Percentiles rank a stretch among this genome's conserved stretches.
These are phyloP conservation scores for Plasmodium gallinaceum DNA, from an alignment of 169 alveolate genomes.

Conservation along the genomic window DNA sequence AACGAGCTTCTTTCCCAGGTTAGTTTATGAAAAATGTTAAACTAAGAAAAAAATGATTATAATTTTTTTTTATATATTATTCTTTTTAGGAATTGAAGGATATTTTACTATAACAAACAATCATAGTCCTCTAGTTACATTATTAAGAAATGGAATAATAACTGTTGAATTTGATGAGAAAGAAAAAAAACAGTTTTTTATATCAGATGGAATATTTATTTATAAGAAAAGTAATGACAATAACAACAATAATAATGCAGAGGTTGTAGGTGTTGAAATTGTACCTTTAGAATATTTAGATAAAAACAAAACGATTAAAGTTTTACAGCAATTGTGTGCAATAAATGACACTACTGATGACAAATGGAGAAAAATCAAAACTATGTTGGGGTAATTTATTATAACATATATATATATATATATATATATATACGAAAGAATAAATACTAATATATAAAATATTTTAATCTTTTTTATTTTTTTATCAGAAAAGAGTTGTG, in stretches of 20 bases:
- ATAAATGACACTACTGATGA: constrained; percentile 76
- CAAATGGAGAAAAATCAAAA: constrained; percentile 73
- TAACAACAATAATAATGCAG: constrained; percentile 66
- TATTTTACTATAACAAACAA: constrained; percentile 73
- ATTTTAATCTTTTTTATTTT: constrained; percentile 18
- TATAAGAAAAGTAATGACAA: constrained; percentile 75
- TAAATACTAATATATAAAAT: neutral
- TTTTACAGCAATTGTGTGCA: constrained; percentile 75
- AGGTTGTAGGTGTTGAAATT: constrained; percentile 72
- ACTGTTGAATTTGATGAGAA: constrained; percentile 76
- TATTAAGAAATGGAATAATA: constrained; percentile 75
- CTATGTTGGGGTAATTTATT: constrained; percentile 52
- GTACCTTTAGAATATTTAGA: constrained; percentile 73
- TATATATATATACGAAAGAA: neutral
- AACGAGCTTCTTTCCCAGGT: constrained; percentile 77
- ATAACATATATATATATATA: neutral
- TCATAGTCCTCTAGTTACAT: constrained; percentile 67
- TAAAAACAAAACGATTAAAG: constrained; percentile 72
- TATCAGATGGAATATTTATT: constrained; percentile 75
- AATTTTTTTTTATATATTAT: neutral
- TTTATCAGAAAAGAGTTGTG: constrained; percentile 69
- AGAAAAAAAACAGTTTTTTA: constrained; percentile 72
- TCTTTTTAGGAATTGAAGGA: constrained; percentile 73
- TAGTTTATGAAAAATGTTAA: constrained; percentile 8
- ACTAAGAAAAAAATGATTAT: neutral